Base-by-base conservation (phyloP, 2,329 filamentous ascomycete genomes). In the Exophiala aquamarina region DNA sequence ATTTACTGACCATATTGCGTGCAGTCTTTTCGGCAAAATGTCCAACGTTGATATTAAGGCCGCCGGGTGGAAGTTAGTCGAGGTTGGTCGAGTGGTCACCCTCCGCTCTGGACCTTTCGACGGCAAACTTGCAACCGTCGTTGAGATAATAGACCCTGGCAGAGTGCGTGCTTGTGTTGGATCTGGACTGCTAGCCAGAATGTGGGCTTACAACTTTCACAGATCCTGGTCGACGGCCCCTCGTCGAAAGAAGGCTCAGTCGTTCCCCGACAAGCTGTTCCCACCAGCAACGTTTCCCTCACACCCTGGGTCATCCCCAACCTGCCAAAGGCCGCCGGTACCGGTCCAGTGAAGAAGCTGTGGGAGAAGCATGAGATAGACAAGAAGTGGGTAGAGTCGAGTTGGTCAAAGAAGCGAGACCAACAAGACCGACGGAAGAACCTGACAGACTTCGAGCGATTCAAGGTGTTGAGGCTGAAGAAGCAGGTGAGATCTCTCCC, bases 81-180 rank as follows among this genome's bases (percentile, higher is more conserved):
- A 98, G 86, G 89, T 96, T 75, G 93, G 93, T 84, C 90, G 93
- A 73, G 84, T 98, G 70, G 86, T 95, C 73, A 84, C 95, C 74
- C 85, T 97, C 79, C 86, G 89, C 75, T 77, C 82, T 70, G 87
- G 90, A 70, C 84, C 85, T 66, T 87, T 77, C 79, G 78, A 79
- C 64, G 91, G 91, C 78, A 88, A 88, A 73, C 83, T 97, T 66
- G 94, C 91, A 68, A 79, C 85, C 67, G 92, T 98, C 70, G 90
- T 95, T 76, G 92, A 98, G 85, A 97, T 98, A 76, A 93, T 98
- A 79, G 93, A 98, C 79, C 92, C 98, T 87, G 96, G 95, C 84
- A 90, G 93, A 78, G 93, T 98, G 95, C 72, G 93, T 89, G 70
- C 44, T 47, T 46, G 39, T 40, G 35, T 26, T 50, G 41, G 44